Conservation (phyloP, 768 basidiomycete genomes). For the Naganishia vishniacii region DNA sequence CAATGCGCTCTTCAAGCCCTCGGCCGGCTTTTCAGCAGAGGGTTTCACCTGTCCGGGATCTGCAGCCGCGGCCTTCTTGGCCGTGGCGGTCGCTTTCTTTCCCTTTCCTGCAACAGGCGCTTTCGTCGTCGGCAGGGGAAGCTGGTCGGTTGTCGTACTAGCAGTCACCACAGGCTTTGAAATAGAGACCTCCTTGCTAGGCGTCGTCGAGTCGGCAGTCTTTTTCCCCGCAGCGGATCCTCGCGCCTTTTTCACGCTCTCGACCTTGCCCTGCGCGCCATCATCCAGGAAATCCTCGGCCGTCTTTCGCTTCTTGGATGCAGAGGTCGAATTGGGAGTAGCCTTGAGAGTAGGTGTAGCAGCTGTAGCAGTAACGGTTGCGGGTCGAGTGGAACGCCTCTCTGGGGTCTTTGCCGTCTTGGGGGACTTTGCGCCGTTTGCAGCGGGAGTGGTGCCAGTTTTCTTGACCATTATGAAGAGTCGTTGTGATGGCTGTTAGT, state of each 20-base stretch:
- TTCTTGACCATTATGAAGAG: slow-evolving; percentile 22
- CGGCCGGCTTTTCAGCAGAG: slow-evolving; percentile 23
- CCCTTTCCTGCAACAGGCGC: slow-evolving; percentile 24
- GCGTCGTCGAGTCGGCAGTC: slow-evolving; percentile 16
- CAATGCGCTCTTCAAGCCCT: slow-evolving; percentile 30
- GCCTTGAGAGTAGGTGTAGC: slow-evolving; percentile 2
- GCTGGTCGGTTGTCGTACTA: slow-evolving; percentile 29
- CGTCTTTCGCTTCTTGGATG: slow-evolving; percentile 41
- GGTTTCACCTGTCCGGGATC: slow-evolving; percentile 15
- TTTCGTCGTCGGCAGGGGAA: slow-evolving; percentile 29
- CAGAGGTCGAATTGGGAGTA: slow-evolving; percentile 28
- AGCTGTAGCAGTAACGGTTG: not conserved
- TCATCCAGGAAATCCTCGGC: slow-evolving; percentile 39
- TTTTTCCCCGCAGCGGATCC: slow-evolving; percentile 21
- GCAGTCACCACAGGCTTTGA: slow-evolving; percentile 28
- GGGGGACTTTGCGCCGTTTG: slow-evolving; percentile 3
- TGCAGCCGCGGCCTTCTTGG: slow-evolving; percentile 23
- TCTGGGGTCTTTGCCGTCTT: slow-evolving; percentile 3
- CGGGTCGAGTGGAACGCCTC: slow-evolving; percentile 9
- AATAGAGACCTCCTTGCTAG: slow-evolving; percentile 26
- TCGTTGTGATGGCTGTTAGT: too few relatives aligned
- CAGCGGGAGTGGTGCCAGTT: not conserved
- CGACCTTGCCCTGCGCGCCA: slow-evolving; percentile 31
- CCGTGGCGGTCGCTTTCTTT: slow-evolving; percentile 34
- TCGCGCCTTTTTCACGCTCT: slow-evolving; percentile 32